Conservation (phyloP, 306 rosid genomes). For the Mimosa pudica region DNA sequence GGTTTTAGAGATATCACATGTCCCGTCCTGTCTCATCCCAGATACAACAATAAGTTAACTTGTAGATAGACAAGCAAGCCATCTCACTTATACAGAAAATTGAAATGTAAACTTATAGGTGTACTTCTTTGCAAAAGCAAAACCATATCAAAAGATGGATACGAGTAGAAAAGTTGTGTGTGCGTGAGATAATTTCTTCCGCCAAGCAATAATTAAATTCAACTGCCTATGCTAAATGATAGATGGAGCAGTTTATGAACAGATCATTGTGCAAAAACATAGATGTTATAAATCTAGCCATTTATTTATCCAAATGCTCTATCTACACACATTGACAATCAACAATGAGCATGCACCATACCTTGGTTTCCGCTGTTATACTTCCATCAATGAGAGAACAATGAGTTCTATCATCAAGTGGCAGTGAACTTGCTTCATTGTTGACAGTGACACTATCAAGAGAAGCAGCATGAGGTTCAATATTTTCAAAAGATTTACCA, state of each 20-base stretch:
- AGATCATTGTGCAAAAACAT: not conserved
- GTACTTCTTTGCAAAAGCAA: not conserved
- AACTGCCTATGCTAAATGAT: not conserved
- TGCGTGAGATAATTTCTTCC: slow-evolving; percentile 23
- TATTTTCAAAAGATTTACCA: slow-evolving; percentile 26
- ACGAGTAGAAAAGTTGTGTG: not conserved
- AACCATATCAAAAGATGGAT: not conserved
- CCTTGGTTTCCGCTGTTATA: slow-evolving; percentile 42
- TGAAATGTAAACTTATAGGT: not conserved
- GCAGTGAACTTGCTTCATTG: slow-evolving; percentile 3
- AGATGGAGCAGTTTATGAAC: slow-evolving; percentile 10
- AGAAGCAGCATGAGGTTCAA: slow-evolving; percentile 28
- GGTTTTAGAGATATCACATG: slow-evolving; percentile 33
- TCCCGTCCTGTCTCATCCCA: slow-evolving; percentile 52
- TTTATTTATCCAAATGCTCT: not conserved
- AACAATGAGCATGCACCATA: slow-evolving; percentile 37
- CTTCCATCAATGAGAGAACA: slow-evolving; percentile 26
- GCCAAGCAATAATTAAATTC: not conserved
- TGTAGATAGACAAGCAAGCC: slow-evolving; percentile 11
- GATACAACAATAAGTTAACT: slow-evolving; percentile 27
- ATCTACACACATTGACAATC: slow-evolving; percentile 11
- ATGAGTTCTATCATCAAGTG: slow-evolving; percentile 36
- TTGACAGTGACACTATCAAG: slow-evolving; percentile 19
- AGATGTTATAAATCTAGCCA: not conserved
- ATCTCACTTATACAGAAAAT: not conserved